Base-by-base conservation (phyloP, 2,329 filamentous ascomycete species). In the Phaeosphaeriaceae sp. region DNA sequence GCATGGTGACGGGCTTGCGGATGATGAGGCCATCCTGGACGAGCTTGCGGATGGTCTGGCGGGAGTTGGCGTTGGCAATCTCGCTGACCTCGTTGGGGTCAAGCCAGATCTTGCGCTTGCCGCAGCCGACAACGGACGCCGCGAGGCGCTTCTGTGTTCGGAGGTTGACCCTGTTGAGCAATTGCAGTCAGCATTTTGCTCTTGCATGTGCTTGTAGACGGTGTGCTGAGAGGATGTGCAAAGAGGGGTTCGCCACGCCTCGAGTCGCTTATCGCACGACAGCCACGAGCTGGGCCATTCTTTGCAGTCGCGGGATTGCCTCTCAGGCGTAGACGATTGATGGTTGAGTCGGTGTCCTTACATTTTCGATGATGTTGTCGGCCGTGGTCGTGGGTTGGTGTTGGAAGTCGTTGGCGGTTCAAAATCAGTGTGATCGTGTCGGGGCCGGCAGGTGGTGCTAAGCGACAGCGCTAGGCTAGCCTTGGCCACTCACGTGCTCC, bases 101-200 rank as follows among this genome's bases (percentile, higher is more conserved):
- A 82, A 99, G 93, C 95, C 95, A 99, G 86, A 99, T 96, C 92
- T 99, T 99, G 90, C 94, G 92, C 91, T 99, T 90, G 83, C 95
- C 95, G 87, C 92, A 96, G 88, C 93, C 93, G 83, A 97, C 92
- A 84, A 99, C 95, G 85, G 94, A 91, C 81, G 95, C 92, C 83
- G 95, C 95, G 80, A 99, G 93, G 87, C 96, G 94, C 91, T 99
- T 99, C 90, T 99, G 96, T 84, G 95, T 98, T 85, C 90, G 91
- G 85, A 99, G 91, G 84, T 98, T 98, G 91, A 97, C 93, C 95
- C 95, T 99, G 82, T 59, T 45, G 65, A 62, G 63, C 60, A 74
- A 55, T 53, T 48, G 61, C 53, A 57, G 71, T 77, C 68, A 78
- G 75, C 61, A 65, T 61, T 66, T 50, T 58, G 59, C 54, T 65